These are phyloP conservation scores for Dentipellis fragilis DNA, from an alignment of 768 basidiomycete genomes.

Conservation along the genomic window DNA sequence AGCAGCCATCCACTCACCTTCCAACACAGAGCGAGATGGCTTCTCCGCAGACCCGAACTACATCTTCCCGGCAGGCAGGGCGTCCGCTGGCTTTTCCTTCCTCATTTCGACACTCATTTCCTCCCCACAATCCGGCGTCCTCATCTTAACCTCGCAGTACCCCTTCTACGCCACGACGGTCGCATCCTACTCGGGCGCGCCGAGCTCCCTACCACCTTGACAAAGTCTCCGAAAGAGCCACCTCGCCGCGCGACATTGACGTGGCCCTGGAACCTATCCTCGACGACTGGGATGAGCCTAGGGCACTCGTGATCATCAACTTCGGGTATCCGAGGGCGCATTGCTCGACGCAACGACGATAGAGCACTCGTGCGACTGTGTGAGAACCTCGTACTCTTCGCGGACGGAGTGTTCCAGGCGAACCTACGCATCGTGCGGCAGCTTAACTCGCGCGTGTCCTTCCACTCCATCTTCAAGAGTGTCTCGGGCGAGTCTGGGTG, in stretches of 20 bases:
- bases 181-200: conserved; percentile 67
- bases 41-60: conserved; percentile 70
- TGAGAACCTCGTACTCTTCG: conserved; percentile 80
- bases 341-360: conserved; percentile 67
- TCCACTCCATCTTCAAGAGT: conserved; percentile 97
- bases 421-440: conserved; percentile 80
- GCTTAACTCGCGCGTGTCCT: conserved; percentile 68
- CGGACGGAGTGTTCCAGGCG: conserved; percentile 96
- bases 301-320: conserved; percentile 94
- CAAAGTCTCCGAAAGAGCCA: conserved; percentile 75
- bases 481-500: conserved; percentile 94
- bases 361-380: conserved; percentile 68
- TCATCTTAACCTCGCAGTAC: conserved; percentile 98
- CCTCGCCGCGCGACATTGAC: conserved; percentile 58
- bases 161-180: conserved; percentile 95
- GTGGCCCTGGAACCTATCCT: conserved; percentile 56
- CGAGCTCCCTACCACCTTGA: conserved; percentile 87
- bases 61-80: conserved; percentile 93
- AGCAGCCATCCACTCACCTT: background rate
- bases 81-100: conserved; percentile 88
- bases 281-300: conserved; percentile 53
- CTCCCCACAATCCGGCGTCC: conserved; percentile 57
- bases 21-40: conserved; percentile 74
- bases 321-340: conserved; percentile 97
- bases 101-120: conserved; percentile 73